Base-by-base conservation (phyloP, 371 early-diverging fungal genomes). In the Actinomortierella wolfii region DNA sequence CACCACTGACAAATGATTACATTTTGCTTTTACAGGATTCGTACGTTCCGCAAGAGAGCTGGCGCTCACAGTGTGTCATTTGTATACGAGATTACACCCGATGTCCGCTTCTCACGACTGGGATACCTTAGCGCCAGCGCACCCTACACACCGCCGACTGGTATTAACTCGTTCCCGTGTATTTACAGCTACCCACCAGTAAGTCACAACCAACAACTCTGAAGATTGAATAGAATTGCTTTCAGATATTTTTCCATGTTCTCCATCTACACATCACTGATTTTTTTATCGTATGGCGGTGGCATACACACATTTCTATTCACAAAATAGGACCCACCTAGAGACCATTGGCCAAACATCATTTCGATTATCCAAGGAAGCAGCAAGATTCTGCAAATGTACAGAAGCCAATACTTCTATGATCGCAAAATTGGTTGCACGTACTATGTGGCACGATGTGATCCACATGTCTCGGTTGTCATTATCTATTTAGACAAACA, bases 111-210 rank as follows among this genome's bases (percentile, higher is more conserved):
- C 53, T 73, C 82, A 45, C 76, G 78, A 1, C 68, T 80, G 34
- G 89, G 89, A 0, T 87, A 84, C 57, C 78, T 81, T 2, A 80
- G 80, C 49, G 59, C 76, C 18, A 76, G 56, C n/a, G 73, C 77
- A 1, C 70, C 81, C 0, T 89, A 87, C 57, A 83, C 86, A 49
- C 54, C 84, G n/a, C 86, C 86, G 2, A 82, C 83, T 21, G 89
- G 87, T 0, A 63, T 86, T 25, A 83, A 86, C 51, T 89, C 89
- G 1, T 89, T 89, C 56, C 89, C 87, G 13, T 87, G 83, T 45
- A 86, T 89, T 52, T 89, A 83, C 53, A 81, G 83, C 56, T 80
- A 82, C 61, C 89, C 87, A 41, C 81, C 83, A 56, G 86, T 86
- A 82, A 55, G 59, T 42, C 26, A 5, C 18, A 20, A 44, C 41